Evolutionary conservation across 768 basidiomycete species (phyloP).

Genomic region (Polyporus arcularius): DNA sequence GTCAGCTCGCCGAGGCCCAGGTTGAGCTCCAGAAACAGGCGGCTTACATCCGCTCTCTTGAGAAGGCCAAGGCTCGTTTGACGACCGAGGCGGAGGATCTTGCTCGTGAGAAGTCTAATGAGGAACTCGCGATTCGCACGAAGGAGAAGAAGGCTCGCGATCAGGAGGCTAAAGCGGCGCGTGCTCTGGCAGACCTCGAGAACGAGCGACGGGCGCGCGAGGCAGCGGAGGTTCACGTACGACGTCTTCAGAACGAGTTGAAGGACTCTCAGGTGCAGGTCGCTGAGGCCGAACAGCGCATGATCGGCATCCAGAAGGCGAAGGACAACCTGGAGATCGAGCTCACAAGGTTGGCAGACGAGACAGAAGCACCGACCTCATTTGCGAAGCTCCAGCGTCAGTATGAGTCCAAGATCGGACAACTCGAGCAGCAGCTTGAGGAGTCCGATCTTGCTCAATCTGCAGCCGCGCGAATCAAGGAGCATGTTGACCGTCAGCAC

Average conservation of each 20-base stretch:
- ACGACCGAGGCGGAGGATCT: slow-evolving; percentile 84
- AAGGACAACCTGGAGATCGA: slow-evolving; percentile 69
- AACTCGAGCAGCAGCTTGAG: slow-evolving; percentile 62
- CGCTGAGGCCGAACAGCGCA: slow-evolving; percentile 54
- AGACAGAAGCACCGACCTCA: slow-evolving; percentile 52
- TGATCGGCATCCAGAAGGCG: slow-evolving; percentile 55
- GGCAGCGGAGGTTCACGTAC: slow-evolving; percentile 60
- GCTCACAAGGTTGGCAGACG: slow-evolving; percentile 64
- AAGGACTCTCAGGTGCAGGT: slow-evolving; percentile 55
- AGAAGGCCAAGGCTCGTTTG: slow-evolving; percentile 75
- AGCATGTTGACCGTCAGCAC: slow-evolving; percentile 66
- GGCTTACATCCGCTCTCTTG: slow-evolving; percentile 80
- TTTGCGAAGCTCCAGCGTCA: slow-evolving; percentile 62
- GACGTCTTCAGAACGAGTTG: slow-evolving; percentile 63
- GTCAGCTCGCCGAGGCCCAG: slow-evolving; percentile 82
- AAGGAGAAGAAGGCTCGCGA: slow-evolving; percentile 67
- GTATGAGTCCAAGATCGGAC: slow-evolving; percentile 61
- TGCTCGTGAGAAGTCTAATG: slow-evolving; percentile 69
- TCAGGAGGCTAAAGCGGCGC: slow-evolving; percentile 61
- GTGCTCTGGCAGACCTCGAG: slow-evolving; percentile 61
- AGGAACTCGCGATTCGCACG: slow-evolving; percentile 61
- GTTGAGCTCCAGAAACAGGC: slow-evolving; percentile 73
- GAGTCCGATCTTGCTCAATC: slow-evolving; percentile 53
- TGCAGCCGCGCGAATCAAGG: slow-evolving; percentile 56
- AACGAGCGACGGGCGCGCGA: slow-evolving; percentile 68